Base-by-base conservation (phyloP, 2,329 filamentous ascomycete species). In the Penicillium paneum region DNA sequence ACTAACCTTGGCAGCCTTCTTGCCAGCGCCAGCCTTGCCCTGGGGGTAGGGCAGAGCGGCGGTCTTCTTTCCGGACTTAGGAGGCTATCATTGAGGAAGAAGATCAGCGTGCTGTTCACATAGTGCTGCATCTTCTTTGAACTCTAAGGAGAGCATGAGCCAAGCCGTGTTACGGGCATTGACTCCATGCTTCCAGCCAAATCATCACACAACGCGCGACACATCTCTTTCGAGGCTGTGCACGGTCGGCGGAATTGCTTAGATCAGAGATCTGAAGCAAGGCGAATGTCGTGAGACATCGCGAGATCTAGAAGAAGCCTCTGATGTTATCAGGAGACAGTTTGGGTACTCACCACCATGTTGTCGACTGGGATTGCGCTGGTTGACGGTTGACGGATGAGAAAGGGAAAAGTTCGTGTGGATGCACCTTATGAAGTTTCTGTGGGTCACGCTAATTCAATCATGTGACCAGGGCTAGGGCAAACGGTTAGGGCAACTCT, bases 81-180 rank as follows among this genome's bases (percentile, higher is more conserved):
- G 90, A 89, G 94, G 91, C 94, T 97, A 83, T 97, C 92, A 97
- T 97, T 94, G 93, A 97, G 93, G 91, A 95, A 94, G 89, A 96
- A 91, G 87, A 90, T 75, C 89, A 97, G 91, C 88, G 78, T 83
- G 79, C 84, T 82, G 84, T 87, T 84, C 87, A 87, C 82, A 83
- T 86, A 85, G 63, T 68, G 70, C 81, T 82, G 78, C 75, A 83
- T 89, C 88, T 91, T 89, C 86, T 88, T 85, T 88, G 80, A 89
- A 88, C 91, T 96, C 91, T 95, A 95, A 81, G 87, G 90, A 94
- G 88, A 79, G 59, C 63, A 71, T 61, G 65, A 67, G 77, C 73
- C 65, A 71, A 76, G 54, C 58, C 50, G 56, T 65, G 39, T 63
- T 81, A 80, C 83, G 79, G 79, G 79, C 79, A 79, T 81, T 64